Evolutionary conservation across 805 yeast genomes (phyloP), one percentile per base, ranked within the genome.

Genomic region (Pichia scutulata): DNA sequence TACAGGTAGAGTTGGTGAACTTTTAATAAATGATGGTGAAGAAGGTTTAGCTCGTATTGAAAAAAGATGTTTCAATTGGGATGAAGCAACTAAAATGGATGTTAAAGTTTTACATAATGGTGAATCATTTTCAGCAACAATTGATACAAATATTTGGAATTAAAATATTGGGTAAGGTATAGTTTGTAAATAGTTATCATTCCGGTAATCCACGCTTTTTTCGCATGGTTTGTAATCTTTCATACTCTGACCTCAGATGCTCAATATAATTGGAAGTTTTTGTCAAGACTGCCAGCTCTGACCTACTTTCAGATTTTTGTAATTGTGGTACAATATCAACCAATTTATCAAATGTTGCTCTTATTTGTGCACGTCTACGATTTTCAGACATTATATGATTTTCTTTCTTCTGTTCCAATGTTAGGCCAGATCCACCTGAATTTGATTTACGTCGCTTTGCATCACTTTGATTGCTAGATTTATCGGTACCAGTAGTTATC

Each of bases 301-400:
- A 84, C 41, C 97, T 70, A 49, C 84, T 81, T 57, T 92, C 96
- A 23, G 72, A 70, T n/a, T 74, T 73, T 1, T 77, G 72, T 41
- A 90, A 69, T 9, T 77, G 81, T 0, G 97, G 97, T 1, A 93
- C 89, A 9, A 87, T 64, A 1, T 75, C 72, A 0, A 89, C 90
- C 22, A 90, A 72, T 49, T 76, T 77, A 58, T 86, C 95, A 60
- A 88, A 90, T 10, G 89, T 90, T 10, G 82, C 77, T 43, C 97
- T 72, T 22, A 92, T 88, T 41, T 90, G 88, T 56, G 83, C 88
- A 54, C 98, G 73, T 59, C 98, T 73, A 60, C 85, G 86, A 63
- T 89, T 90, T 63, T 90, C 98, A 0, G 81, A 82, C 58, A 59
- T 55, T 18, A 66, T 66, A 47, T 69, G 72, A 46, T 68, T 68